Base-by-base conservation (phyloP, 2,329 filamentous ascomycete genomes). In the Lasiodiplodia theobromae region DNA sequence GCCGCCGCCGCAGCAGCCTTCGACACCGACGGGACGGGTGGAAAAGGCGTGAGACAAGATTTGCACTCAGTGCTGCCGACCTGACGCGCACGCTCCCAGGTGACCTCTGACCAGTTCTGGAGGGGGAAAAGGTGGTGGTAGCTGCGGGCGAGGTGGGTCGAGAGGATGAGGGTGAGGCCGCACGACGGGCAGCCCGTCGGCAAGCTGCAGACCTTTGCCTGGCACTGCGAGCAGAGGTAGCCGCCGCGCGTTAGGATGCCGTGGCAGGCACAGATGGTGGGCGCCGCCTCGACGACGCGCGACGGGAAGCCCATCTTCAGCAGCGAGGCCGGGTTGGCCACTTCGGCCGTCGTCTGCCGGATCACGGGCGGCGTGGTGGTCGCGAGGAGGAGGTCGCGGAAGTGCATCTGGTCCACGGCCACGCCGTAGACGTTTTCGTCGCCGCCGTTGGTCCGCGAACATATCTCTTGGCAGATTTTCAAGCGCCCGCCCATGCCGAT, bases 291-390 rank as follows among this genome's bases (percentile, higher is more conserved):
- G 5, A 96, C 88, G 2, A 91, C 92, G 47, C 94, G 88, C 6
- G 93, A 96, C 0, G 96, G 96, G 76, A 99, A 99, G 4, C 96
- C 96, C 95, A 99, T 99, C 92, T 97, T 96, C 31, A 99, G 87
- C 51, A 99, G 84, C 2, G 86, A 85, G 68, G 77, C 80, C 75
- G 84, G 78, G 74, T 86, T 81, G 72, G 75, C 70, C 4, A 74
- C 71, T 70, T 79, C 66, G 72, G 76, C 44, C 5, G 25, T 56
- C 70, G 83, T 86, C 51, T 82, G 80, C 67, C 92, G 88, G 14
- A 94, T 92, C 21, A 94, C 91, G 0, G 95, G 96, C 0, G 96
- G 96, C 2, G 93, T 97, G 0, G 96, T 98, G 58, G 92, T 89
- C 21, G 89, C 90, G 78, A 98, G 90, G 70, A 98, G 86, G n/a